A percentile compares a stretch with the other conserved stretches of the same genome.
phyloP scores from a whole-genome alignment of 2,329 filamentous ascomycete species.

The Dendryphion nanum region DNA sequence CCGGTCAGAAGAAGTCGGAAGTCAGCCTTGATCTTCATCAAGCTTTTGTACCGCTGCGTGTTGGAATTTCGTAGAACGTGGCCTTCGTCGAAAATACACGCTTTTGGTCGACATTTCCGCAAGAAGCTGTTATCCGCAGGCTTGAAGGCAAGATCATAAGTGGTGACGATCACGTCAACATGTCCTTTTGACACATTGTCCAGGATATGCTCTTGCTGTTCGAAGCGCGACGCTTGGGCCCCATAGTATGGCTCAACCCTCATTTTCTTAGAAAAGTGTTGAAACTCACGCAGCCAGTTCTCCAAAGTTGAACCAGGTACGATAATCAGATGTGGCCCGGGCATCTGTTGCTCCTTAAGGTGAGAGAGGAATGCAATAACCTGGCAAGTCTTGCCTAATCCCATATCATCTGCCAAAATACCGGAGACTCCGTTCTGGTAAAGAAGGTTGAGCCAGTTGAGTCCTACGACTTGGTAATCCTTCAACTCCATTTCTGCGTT shows the following conservation, averaged over 20 bases:
- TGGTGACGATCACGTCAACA: conserved; percentile 72
- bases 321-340: conserved; percentile 78
- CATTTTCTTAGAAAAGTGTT: conserved; percentile 77
- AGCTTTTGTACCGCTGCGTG: conserved; percentile 75
- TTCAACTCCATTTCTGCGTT: conserved; percentile 75
- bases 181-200: conserved; percentile 55
- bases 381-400: conserved; percentile 89
- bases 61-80: conserved; percentile 88
- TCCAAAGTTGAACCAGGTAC: conserved; percentile 92
- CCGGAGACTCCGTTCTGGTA: conserved; percentile 78
- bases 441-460: conserved; percentile 90
- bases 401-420: conserved; percentile 97
- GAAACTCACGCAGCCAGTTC: conserved; percentile 92
- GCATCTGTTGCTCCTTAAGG: conserved; percentile 66
- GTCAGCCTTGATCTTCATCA: conserved; percentile 73
- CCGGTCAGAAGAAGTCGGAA: conserved; percentile 87
- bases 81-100: conserved; percentile 86
- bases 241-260: conserved; percentile 74
- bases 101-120: conserved; percentile 54
- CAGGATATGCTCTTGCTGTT: conserved; percentile 66
- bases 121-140: conserved; percentile 64
- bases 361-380: conserved; percentile 90
- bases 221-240: conserved; percentile 62
- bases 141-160: conserved; percentile 64
- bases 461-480: conserved; percentile 87